Evolutionary conservation across 805 yeast genomes (phyloP).

Genomic region (Metschnikowia rubicola): DNA sequence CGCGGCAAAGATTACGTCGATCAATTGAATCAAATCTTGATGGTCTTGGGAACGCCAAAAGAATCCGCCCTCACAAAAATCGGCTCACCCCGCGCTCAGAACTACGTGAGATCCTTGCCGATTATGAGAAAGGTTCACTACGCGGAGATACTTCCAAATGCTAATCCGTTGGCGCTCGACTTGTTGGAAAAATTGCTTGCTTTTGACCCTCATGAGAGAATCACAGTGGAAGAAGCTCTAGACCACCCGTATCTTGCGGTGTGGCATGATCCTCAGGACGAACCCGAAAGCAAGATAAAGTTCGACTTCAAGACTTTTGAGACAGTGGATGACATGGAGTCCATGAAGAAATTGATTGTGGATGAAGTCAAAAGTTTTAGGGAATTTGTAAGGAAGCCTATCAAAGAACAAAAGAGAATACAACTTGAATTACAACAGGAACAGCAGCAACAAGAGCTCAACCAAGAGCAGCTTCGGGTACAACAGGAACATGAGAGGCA

Average conservation of each 20-base stretch:
- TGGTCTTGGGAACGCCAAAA: slow-evolving; percentile 89
- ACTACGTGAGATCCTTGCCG: slow-evolving; percentile 84
- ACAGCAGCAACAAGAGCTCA: slow-evolving; percentile 18
- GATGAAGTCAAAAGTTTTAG: slow-evolving; percentile 79
- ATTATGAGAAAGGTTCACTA: slow-evolving; percentile 78
- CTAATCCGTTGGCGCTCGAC: slow-evolving; percentile 85
- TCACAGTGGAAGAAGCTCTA: slow-evolving; percentile 84
- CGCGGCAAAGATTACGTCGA: slow-evolving; percentile 96
- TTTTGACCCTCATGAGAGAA: slow-evolving; percentile 81
- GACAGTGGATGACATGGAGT: slow-evolving; percentile 68
- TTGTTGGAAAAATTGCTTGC: slow-evolving; percentile 64
- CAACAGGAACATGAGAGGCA: slow-evolving; percentile 17
- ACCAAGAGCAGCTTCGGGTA: slow-evolving; percentile 16
- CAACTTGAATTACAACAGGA: slow-evolving; percentile 32
- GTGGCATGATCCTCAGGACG: slow-evolving; percentile 77
- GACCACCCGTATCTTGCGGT: slow-evolving; percentile 82
- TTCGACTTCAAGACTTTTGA: slow-evolving; percentile 85
- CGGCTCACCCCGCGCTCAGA: slow-evolving; percentile 86
- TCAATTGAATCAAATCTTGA: slow-evolving; percentile 83
- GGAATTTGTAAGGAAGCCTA: slow-evolving; percentile 75
- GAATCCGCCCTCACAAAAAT: slow-evolving; percentile 42
- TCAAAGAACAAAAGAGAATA: slow-evolving; percentile 48
- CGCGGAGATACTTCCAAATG: slow-evolving; percentile 67
- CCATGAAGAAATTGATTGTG: slow-evolving; percentile 71
- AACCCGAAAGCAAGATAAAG: slow-evolving; percentile 73